phyloP scores from a whole-genome alignment of 768 basidiomycete genomes.

The Punctularia strigosozonata region DNA sequence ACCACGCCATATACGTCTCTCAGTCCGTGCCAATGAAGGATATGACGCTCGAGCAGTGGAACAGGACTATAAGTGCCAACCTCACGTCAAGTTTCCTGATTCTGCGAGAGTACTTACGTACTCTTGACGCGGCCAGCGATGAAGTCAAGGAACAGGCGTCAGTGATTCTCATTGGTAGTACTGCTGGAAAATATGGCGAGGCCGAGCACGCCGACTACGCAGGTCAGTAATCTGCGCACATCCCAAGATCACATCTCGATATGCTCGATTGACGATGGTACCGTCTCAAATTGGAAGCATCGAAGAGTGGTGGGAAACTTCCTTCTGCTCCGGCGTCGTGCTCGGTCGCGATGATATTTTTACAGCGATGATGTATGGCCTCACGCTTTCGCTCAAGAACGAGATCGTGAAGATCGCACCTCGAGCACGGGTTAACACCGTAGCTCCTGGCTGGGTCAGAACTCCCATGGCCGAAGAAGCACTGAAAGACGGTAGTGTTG shows the following conservation, averaged over 20 bases:
- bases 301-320: slow-evolving; percentile 47
- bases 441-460: slow-evolving; percentile 50
- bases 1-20: slow-evolving; percentile 43
- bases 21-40: slow-evolving; percentile 37
- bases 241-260: too few relatives aligned
- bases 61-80: slow-evolving; percentile 46
- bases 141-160: slow-evolving; percentile 41
- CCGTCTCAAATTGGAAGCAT: too few relatives aligned
- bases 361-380: slow-evolving; percentile 61
- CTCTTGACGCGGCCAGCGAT: slow-evolving; percentile 24
- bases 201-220: slow-evolving; percentile 58
- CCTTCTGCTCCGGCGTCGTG: background rate
- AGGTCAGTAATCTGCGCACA: too few relatives aligned
- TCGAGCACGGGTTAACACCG: slow-evolving; percentile 53
- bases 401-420: slow-evolving; percentile 73
- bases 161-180: slow-evolving; percentile 59
- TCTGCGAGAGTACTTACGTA: slow-evolving; percentile 44
- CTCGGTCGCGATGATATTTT: background rate
- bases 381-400: slow-evolving; percentile 60
- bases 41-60: slow-evolving; percentile 57
- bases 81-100: slow-evolving; percentile 60
- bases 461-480: slow-evolving; percentile 43
- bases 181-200: slow-evolving; percentile 65
- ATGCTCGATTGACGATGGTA: too few relatives aligned
- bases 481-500: slow-evolving; percentile 39